Evolutionary conservation across 2,329 filamentous ascomycete species (phyloP).

Genomic region (Elsinoe australis): DNA sequence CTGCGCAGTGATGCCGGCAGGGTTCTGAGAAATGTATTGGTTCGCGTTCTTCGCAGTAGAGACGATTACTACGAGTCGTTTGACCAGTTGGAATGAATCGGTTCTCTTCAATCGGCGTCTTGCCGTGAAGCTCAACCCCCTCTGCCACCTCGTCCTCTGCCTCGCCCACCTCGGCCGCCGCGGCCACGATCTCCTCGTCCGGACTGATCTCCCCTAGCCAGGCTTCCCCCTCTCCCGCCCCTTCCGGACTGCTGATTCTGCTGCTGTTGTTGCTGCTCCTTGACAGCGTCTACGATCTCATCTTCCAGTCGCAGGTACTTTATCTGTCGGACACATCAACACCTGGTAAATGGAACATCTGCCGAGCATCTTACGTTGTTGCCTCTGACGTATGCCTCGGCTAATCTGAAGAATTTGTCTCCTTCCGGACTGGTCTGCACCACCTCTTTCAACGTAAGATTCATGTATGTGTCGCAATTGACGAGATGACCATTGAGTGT

Average conservation of each 20-base stretch:
- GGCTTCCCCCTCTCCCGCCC: constrained; percentile 60
- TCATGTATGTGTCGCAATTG: constrained; percentile 99
- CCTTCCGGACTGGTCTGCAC: constrained; percentile 93
- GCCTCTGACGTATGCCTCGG: constrained; percentile 92
- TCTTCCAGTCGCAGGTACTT: constrained; percentile 96
- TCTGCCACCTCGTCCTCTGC: constrained; percentile 42
- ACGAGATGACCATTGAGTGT: constrained; percentile 94
- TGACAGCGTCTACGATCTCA: constrained; percentile 89
- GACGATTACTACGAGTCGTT: too few species aligned
- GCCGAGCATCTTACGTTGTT: constrained; percentile 63
- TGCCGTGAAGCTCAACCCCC: constrained; percentile 7
- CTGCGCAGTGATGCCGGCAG: too few species aligned
- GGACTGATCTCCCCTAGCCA: constrained; percentile 39
- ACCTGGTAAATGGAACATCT: not conserved
- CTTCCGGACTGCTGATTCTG: constrained; percentile 52
- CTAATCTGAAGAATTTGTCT: constrained; percentile 84
- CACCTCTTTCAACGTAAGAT: constrained; percentile 92
- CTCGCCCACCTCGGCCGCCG: constrained; percentile 49
- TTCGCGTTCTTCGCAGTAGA: too few species aligned
- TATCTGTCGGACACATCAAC: constrained; percentile 54
- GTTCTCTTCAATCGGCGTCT: not conserved
- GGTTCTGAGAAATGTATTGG: too few species aligned
- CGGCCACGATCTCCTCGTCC: constrained; percentile 51
- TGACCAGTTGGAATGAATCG: too few species aligned
- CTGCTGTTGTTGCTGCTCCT: constrained; percentile 78